Conservation (phyloP, 2,329 filamentous ascomycete species). For the Nannizziopsis arthrosporioides region DNA sequence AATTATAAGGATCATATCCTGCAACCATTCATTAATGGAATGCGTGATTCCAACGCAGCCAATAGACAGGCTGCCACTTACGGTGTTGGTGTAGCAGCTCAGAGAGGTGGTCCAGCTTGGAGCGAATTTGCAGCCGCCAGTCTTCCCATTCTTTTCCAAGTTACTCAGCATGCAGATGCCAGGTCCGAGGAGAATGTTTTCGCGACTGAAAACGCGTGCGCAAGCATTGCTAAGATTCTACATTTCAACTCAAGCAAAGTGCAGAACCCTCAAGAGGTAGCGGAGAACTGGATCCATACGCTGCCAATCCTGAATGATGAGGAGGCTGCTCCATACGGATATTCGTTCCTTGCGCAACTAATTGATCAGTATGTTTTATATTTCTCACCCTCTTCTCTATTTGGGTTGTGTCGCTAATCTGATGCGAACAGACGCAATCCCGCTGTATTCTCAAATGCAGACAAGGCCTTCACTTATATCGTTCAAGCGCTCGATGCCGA, state of each 20-base stretch:
- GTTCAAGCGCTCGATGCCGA: slow-evolving; percentile 83
- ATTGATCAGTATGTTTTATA: slow-evolving; percentile 73
- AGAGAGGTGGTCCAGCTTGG: slow-evolving; percentile 80
- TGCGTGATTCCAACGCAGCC: slow-evolving; percentile 73
- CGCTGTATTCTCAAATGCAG: slow-evolving; percentile 62
- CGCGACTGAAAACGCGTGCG: slow-evolving; percentile 93
- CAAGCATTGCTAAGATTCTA: slow-evolving; percentile 91
- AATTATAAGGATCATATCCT: slow-evolving; percentile 78
- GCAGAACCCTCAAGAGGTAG: slow-evolving; percentile 60
- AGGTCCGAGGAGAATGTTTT: slow-evolving; percentile 89
- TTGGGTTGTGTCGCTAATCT: slow-evolving; percentile 9
- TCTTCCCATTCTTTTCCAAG: slow-evolving; percentile 72
- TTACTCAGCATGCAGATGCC: slow-evolving; percentile 67
- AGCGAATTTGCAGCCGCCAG: slow-evolving; percentile 72
- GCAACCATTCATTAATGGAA: slow-evolving; percentile 72
- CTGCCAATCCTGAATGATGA: slow-evolving; percentile 90
- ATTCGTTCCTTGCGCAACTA: slow-evolving; percentile 78
- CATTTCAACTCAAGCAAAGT: slow-evolving; percentile 77
- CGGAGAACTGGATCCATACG: slow-evolving; percentile 79
- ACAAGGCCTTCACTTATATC: slow-evolving; percentile 73
- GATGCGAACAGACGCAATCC: slow-evolving; percentile 62
- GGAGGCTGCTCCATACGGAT: slow-evolving; percentile 92
- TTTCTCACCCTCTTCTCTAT: slow-evolving; percentile 7
- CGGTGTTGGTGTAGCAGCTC: slow-evolving; percentile 87
- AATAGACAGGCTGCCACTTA: slow-evolving; percentile 95